Conservation (phyloP, 352 stramenopile species). For the Albugo candida region DNA sequence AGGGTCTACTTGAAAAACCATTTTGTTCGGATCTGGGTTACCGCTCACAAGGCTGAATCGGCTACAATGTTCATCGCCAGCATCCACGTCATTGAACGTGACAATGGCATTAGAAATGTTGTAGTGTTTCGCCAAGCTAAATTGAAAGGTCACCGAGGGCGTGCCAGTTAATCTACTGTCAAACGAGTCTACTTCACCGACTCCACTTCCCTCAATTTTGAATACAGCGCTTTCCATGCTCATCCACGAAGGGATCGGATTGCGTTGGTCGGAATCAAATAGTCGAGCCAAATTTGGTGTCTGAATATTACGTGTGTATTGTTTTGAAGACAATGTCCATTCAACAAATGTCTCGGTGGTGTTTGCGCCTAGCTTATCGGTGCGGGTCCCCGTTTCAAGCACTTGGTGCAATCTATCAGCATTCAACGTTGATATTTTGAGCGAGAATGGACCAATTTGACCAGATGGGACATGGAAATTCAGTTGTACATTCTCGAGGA, state of each 20-base stretch:
- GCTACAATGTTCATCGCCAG: not conserved
- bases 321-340: slow-evolving; percentile 15
- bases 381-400: not conserved
- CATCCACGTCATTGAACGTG: slow-evolving; percentile 5
- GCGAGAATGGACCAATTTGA: slow-evolving; percentile 18
- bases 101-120: slow-evolving; percentile 3
- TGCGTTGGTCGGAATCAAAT: too few relatives aligned
- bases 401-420: slow-evolving; percentile 2
- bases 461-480: slow-evolving; percentile 20
- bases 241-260: too few relatives aligned
- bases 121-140: slow-evolving; percentile 1
- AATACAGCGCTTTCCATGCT: slow-evolving; percentile 4
- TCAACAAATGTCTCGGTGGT: slow-evolving; percentile 10
- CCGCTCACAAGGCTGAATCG: slow-evolving; percentile 7
- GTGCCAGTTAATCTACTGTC: slow-evolving; percentile 10
- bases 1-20: slow-evolving; percentile 5
- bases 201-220: slow-evolving; percentile 20
- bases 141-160: slow-evolving; percentile 1
- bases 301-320: slow-evolving; percentile 3
- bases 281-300: slow-evolving; percentile 4
- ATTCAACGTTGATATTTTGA: slow-evolving; percentile 18
- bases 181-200: slow-evolving; percentile 28
- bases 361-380: not conserved
- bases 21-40: slow-evolving; percentile 2
- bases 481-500: slow-evolving; percentile 12